Base-by-base conservation (phyloP, 306 rosid species). In the Pterocarpus santalinus region DNA sequence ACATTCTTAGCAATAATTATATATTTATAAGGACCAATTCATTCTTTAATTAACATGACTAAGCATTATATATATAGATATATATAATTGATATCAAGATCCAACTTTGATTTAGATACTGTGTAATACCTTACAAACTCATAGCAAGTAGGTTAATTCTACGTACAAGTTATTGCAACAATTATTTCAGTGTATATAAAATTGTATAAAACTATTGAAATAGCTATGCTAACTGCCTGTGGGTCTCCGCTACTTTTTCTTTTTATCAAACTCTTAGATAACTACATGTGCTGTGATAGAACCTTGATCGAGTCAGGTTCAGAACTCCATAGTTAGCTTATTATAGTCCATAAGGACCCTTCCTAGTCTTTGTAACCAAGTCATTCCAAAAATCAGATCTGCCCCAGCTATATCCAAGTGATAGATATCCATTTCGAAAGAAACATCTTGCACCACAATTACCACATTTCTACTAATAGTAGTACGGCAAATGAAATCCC, bases 81-180 rank as follows among this genome's bases (percentile, higher is more conserved):
- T 22, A 22, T 22, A 22, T 22, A 22, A 0, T 69, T 69, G 43
- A 30, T 6, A 55, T 13, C 62, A 71, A 71, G 32, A 32, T 71
- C 8, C 3, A 71, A 32, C 7, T 5, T 22, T 43, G 43, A 5
- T 22, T 5, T 47, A 46, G 22, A 52, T 53, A 49, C 35, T 34
- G 58, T 47, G 74, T 47, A 28, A 38, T 30, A 32, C 75, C 30
- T 69, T 69, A 33, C 52, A 22, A 44, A 22, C 5, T 69, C 75
- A 5, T 47, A 30, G 46, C 61, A 70, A 32, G 75, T 47, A 7
- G 38, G 38, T 22, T 60, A 28, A 60, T 60, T 60, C 6, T 60
- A 22, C 28, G 28, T 22, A 30, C 14, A 60, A 3, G 39, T 30
- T 8, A 17, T 58, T 35, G 2, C 15, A 30, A 30, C 63, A 57